Conservation (phyloP, 164 flowering plant species). For the Tetrastigma voinierianum region DNA sequence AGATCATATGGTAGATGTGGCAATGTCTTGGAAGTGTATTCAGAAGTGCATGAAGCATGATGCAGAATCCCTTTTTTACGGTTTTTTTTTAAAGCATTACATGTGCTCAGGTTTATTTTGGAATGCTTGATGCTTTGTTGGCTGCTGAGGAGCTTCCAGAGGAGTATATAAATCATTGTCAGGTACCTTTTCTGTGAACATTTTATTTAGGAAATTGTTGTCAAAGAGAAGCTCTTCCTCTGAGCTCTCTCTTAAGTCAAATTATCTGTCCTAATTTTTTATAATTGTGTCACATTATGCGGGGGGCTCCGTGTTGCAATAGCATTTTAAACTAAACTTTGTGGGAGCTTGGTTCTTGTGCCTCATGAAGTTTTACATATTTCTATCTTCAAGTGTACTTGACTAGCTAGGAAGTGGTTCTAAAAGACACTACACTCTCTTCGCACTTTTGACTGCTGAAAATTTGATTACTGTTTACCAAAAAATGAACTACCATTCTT, state of each 20-base stretch:
- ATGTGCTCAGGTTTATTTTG: conserved; percentile 78
- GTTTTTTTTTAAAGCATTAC: background rate
- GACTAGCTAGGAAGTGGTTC: background rate
- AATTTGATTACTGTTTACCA: background rate
- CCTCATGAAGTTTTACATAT: too few species aligned
- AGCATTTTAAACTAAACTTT: too few species aligned
- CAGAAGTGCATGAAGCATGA: too few species aligned
- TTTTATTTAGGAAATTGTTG: background rate
- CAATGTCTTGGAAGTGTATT: too few species aligned
- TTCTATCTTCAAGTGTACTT: too few species aligned
- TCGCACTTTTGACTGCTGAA: background rate
- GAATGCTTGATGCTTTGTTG: conserved; percentile 94
- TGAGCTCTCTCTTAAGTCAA: too few species aligned
- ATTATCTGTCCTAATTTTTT: too few species aligned
- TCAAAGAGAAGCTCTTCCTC: too few species aligned
- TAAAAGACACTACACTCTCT: background rate
- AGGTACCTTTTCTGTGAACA: conserved; percentile 42
- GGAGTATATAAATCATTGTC: conserved; percentile 75
- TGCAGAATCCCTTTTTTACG: too few species aligned
- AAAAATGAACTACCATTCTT: background rate
- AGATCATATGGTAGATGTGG: background rate
- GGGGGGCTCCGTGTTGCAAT: too few species aligned
- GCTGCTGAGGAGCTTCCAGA: conserved; percentile 94
- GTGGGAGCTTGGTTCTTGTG: too few species aligned
- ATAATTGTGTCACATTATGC: too few species aligned